Evolutionary conservation across 371 early-diverging fungal genomes (phyloP), one percentile per base, ranked within the genome.

Genomic region (Mortierella sp.): DNA sequence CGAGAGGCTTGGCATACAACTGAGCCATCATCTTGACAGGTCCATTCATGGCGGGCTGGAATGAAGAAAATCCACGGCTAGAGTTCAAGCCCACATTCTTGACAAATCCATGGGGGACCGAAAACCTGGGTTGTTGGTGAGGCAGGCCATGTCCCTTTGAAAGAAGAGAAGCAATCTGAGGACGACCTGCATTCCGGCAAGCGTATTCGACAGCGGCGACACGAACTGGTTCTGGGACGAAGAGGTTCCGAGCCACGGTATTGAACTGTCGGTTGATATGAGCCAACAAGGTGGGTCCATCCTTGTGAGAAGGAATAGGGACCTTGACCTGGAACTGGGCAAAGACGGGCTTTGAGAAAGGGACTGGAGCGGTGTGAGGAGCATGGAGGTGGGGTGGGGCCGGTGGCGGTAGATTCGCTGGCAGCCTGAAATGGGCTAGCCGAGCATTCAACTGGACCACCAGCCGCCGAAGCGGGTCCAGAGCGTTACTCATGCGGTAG

Each of bases 401-500:
- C 24, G 68, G 54, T 60, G 66, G 60, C 13, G 72, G 64, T 17
- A 54, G 31, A 52, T 51, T 64, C 52, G 76, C 68, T n/a, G 63
- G 50, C 16, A 63, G 64, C 65, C 54, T 74, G 22, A 60, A 39
- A 39, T 57, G 68, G 54, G 68, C 64, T 39, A 74, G 31, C 41
- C 76, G 63, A 57, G 76, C 63, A 45, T 74, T 74, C 48, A 74
- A 68, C 68, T 67, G 68, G 21, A 67, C 76, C 68, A 74, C 65
- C 76, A 74, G 76, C 64, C 76, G 68, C 60, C 68, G 63, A 34
- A 74, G 76, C 65, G 76, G 76, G 48, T 74, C 76, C 43, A 74
- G 59, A 51, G 76, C 68, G 56, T 64, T 74, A 58, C 64, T 74
- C 76, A 74, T 73, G 44, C 22, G 61, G 41, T 4, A 25, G 14